phyloP scores from a whole-genome alignment of 768 basidiomycete species.

The Gyrodon lividus region DNA sequence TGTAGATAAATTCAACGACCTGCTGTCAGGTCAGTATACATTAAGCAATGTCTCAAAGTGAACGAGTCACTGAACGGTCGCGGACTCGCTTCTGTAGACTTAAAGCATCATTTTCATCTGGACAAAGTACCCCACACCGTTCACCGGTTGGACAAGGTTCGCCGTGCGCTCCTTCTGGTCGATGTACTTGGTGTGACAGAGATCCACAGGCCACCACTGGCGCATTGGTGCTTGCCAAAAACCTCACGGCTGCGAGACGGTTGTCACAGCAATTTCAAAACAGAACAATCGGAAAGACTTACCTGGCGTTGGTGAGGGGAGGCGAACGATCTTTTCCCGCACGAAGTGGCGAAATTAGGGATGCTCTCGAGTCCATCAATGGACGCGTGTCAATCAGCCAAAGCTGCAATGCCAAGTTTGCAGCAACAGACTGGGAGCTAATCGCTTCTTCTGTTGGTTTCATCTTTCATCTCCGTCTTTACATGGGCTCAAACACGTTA shows the following conservation, averaged over 20 bases:
- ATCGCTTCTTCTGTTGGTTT: constrained; percentile 55
- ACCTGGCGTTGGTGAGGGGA: constrained; percentile 63
- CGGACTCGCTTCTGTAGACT: constrained; percentile 20
- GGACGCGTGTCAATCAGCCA: constrained; percentile 43
- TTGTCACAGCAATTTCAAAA: constrained; percentile 54
- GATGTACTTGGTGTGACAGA: neutral
- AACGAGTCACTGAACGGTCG: neutral
- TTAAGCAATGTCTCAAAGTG: constrained; percentile 4
- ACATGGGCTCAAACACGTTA: constrained; percentile 25
- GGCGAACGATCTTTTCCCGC: constrained; percentile 44
- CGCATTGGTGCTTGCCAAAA: constrained; percentile 53
- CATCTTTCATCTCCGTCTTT: constrained; percentile 11
- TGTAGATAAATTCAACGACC: constrained; percentile 35
- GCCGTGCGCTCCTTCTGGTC: neutral
- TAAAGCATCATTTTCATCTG: constrained; percentile 32
- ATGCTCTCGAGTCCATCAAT: constrained; percentile 37
- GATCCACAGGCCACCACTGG: constrained; percentile 58
- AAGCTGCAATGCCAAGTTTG: constrained; percentile 34
- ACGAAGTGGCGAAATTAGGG: constrained; percentile 42
- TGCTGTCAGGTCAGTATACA: constrained; percentile 34
- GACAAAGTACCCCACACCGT: constrained; percentile 45
- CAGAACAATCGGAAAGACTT: constrained; percentile 52
- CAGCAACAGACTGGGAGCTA: constrained; percentile 52
- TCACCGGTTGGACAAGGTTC: constrained; percentile 68
- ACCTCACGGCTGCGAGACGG: constrained; percentile 41